A percentile compares a stretch with the other conserved stretches of the same genome.
These are phyloP conservation scores for Andrographis paniculata DNA, from an alignment of 305 asterid species.

Conservation along the genomic window DNA sequence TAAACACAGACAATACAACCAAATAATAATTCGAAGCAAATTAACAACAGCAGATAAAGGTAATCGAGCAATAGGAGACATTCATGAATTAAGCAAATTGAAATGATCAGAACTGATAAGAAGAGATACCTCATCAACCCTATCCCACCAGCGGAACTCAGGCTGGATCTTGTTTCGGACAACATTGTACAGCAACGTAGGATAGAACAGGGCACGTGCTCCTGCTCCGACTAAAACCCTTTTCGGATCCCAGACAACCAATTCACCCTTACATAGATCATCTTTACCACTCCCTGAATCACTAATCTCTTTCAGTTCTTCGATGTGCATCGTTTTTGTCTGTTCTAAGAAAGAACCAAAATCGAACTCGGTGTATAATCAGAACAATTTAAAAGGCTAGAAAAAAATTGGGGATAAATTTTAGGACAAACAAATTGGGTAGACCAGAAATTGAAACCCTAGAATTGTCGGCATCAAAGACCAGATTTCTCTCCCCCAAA, in stretches of 20 bases:
- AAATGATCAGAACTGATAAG: conserved; percentile 6
- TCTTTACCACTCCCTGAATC: conserved; percentile 36
- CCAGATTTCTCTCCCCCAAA: too few species aligned
- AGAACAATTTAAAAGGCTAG: too few species aligned
- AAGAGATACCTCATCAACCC: conserved; percentile 70
- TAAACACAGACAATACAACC: too few species aligned
- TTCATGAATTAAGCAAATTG: neutral
- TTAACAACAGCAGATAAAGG: too few species aligned
- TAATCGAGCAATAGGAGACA: too few species aligned
- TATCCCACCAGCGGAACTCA: conserved; percentile 97
- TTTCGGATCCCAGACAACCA: conserved; percentile 59
- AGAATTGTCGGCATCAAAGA: too few species aligned
- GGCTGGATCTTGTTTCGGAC: conserved; percentile 74
- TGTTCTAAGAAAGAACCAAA: neutral
- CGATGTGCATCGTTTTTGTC: conserved; percentile 43
- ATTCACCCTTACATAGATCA: conserved; percentile 28
- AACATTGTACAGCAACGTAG: conserved; percentile 85
- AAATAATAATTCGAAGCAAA: too few species aligned
- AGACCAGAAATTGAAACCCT: too few species aligned
- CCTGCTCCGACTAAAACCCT: conserved; percentile 87
- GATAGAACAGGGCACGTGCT: conserved; percentile 92
- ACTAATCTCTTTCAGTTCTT: conserved; percentile 57
- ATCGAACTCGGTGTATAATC: neutral
- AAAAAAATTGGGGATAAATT: too few species aligned
- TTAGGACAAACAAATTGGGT: too few species aligned